Evolutionary conservation across 129 eudicot genomes (phyloP).

Genomic region (carrot (Daucus carota)): DH1_v3.0 NC_030386.2:28211001-28211500

Average conservation of each 20-base stretch:
- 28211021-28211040: neutral
- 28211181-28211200: neutral
- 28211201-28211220: neutral
- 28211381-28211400: neutral
- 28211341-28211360: constrained; percentile 17
- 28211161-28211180: neutral
- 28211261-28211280: neutral
- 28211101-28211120: neutral
- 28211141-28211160: neutral
- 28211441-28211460: neutral
- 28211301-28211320: constrained; percentile 1
- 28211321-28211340: neutral
- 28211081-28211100: neutral
- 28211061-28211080: neutral
- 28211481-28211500: neutral
- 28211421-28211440: neutral
- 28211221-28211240: neutral
- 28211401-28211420: neutral
- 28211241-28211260: neutral
- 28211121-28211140: neutral
- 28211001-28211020: neutral
- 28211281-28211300: constrained; percentile 20
- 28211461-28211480: too few relatives aligned
- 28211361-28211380: constrained; percentile 1
- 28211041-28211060: neutral